Base-by-base conservation (phyloP, 257 asterid species). In the Cynanchum wilfordii region DNA sequence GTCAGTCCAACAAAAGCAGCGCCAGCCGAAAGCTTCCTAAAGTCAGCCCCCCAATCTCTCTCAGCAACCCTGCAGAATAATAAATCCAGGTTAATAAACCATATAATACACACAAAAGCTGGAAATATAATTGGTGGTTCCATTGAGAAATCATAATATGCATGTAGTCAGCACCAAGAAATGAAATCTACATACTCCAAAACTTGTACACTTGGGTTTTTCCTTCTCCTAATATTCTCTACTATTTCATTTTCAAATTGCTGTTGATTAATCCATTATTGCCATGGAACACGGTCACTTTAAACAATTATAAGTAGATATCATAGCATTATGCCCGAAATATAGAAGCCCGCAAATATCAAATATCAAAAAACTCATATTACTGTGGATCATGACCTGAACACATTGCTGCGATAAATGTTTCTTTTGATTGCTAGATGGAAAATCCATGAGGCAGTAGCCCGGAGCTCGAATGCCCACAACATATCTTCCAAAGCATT, bases 11-110 rank as follows among this genome's bases (percentile, higher is more conserved):
- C 96, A 71, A 94, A 91, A 82, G 98, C 95, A 82, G 98, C 98
- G 60, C 97, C 99, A 27, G 93, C 96, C 19, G 99, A 94, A 77
- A 94, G 73, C 82, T 91, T 91, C 79, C 98, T 84, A 67, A 94
- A 94, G 82, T 94, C 99, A 12, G 97, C 97, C 12, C 98, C 97
- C 99, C 99, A 94, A 71, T 94, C 98, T 84, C 88, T 91, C 70
- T 94, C 96, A 72, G 96, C 96, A 77, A 91, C 99, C 89, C 99
- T 94, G 86, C 68, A 83, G 56, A 71, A 75, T 36, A 79, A 81
- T 25, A 76, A 77, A 73, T 68, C 40, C 19, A 40, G 49, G 69
- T 76, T 75, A 77, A 72, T 45, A 73, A 76, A 55, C 17, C 58
- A 33, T 47, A 42, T 63, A 29, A 67, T 57, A 62, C 66, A 54